Percentiles rank a stretch among this genome's conserved stretches.
Evolutionary conservation across 345 rosid species (phyloP).

Genomic region (Camelina sativa): DNA sequence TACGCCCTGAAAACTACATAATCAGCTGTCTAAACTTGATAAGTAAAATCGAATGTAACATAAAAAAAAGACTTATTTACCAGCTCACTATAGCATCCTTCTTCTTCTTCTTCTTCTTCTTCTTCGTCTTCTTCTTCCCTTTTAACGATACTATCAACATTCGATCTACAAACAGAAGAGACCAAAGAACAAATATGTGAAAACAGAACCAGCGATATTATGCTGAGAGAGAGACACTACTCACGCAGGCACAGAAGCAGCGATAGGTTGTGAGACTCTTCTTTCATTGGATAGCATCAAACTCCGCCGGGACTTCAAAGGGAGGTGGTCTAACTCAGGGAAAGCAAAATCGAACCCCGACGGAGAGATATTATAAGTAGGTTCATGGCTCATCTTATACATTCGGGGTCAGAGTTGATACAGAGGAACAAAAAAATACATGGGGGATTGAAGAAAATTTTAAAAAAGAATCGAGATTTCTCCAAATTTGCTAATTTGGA

Average conservation of each 20-base stretch:
- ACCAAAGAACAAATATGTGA: not conserved
- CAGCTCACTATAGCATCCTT: conserved; percentile 25
- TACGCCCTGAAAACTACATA: conserved; percentile 27
- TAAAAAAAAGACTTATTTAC: conserved; percentile 23
- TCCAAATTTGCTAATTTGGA: not conserved
- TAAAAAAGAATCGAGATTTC: not conserved
- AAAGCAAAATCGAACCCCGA: not conserved
- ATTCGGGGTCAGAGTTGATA: conserved; percentile 8
- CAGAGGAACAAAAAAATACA: conserved; percentile 2
- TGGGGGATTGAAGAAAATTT: not conserved
- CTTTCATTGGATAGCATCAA: conserved; percentile 24
- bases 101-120: conserved; percentile 35
- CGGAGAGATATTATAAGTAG: conserved; percentile 24
- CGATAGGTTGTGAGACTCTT: conserved; percentile 22
- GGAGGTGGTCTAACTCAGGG: conserved; percentile 37
- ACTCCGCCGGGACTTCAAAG: conserved; percentile 35
- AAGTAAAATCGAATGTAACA: not conserved
- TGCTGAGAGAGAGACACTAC: conserved; percentile 11
- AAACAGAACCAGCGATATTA: not conserved
- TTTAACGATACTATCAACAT: conserved; percentile 35
- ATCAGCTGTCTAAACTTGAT: conserved; percentile 14
- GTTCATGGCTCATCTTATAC: conserved; percentile 40
- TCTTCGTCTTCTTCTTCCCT: conserved; percentile 36
- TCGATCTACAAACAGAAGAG: conserved; percentile 25
- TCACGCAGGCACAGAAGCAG: conserved; percentile 34